These are phyloP conservation scores for Mycena belliarum DNA, from an alignment of 768 basidiomycete species.

Conservation along the genomic window DNA sequence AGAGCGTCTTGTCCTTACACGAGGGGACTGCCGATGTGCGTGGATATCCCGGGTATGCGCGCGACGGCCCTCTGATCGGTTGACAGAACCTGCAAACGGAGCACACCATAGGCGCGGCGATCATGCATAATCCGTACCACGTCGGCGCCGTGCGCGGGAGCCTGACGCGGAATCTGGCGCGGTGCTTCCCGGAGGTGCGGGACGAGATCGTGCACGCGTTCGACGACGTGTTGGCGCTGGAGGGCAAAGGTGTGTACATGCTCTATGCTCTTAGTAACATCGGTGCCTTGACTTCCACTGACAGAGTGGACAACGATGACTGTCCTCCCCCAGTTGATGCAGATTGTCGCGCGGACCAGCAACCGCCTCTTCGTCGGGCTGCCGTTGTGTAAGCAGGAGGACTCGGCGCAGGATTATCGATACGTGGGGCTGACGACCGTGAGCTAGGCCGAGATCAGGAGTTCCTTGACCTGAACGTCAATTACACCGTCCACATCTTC, in stretches of 20 bases:
- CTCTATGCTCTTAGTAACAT: background rate
- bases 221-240: background rate
- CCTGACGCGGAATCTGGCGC: background rate
- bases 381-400: constrained; percentile 1
- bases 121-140: too few species aligned
- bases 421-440: too few species aligned
- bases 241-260: background rate
- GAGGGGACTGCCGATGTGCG: too few species aligned
- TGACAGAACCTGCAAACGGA: too few species aligned
- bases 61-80: too few species aligned
- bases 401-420: background rate
- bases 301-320: background rate
- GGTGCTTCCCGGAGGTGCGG: background rate
- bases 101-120: too few species aligned
- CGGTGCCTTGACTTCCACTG: too few species aligned
- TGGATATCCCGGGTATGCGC: too few species aligned
- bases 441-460: background rate
- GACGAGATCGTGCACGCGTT: background rate
- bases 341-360: constrained; percentile 1
- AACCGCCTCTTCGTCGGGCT: constrained; percentile 3
- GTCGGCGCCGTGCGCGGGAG: background rate
- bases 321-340: background rate
- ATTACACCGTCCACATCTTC: background rate
- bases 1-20: too few species aligned
- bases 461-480: background rate